A percentile compares a stretch with the other conserved stretches of the same genome.
Evolutionary conservation across 306 rosid species (phyloP).

Genomic region (Ammopiptanthus mongolicus): DNA sequence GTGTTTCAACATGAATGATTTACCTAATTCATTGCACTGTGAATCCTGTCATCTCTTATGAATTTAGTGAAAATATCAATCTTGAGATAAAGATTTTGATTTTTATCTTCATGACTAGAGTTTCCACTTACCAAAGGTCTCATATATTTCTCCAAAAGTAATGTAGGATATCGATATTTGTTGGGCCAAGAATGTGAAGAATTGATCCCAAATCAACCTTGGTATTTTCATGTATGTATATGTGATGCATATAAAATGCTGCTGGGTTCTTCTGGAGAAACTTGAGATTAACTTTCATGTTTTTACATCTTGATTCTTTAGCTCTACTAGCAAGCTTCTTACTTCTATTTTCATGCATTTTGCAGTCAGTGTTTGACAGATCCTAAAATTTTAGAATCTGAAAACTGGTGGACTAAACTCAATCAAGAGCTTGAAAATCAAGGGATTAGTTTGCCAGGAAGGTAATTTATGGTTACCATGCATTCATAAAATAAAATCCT

Average conservation of each 20-base stretch:
- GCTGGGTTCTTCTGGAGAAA: background rate
- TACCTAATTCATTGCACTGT: background rate
- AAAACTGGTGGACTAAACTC: constrained; percentile 58
- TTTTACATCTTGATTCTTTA: background rate
- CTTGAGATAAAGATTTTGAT: background rate
- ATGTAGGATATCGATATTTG: background rate
- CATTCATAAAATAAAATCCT: background rate
- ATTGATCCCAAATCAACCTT: background rate
- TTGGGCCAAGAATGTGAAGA: background rate
- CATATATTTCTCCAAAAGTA: background rate
- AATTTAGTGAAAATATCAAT: background rate
- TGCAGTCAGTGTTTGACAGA: constrained; percentile 42
- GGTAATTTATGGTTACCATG: constrained; percentile 39
- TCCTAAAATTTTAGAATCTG: constrained; percentile 41
- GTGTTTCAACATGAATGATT: background rate
- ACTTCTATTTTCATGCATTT: constrained; percentile 20
- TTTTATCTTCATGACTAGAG: background rate
- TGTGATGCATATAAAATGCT: background rate
- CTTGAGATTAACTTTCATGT: background rate
- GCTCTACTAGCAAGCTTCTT: constrained; percentile 6
- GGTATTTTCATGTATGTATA: background rate
- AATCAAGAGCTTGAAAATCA: constrained; percentile 55
- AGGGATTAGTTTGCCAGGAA: constrained; percentile 69
- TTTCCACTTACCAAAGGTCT: background rate
- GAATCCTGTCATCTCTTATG: background rate